These are phyloP conservation scores for Exophiala phaeomuriformis DNA, from an alignment of 2,329 filamentous ascomycete genomes.

Conservation along the genomic window DNA sequence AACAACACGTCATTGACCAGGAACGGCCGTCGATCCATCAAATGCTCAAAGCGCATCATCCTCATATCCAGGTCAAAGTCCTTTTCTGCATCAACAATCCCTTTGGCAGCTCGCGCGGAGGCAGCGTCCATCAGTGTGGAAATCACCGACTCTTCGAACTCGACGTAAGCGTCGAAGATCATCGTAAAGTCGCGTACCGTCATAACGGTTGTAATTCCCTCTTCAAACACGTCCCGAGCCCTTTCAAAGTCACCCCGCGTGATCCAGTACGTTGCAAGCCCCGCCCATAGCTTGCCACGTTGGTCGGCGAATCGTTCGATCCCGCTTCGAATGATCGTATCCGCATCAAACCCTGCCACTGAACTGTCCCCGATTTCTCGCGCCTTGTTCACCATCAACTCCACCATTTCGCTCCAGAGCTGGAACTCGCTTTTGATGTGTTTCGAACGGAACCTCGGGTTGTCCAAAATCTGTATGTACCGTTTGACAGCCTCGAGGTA, in stretches of 20 bases:
- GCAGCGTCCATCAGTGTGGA: slow-evolving; percentile 84
- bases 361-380: slow-evolving; percentile 74
- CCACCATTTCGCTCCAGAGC: slow-evolving; percentile 96
- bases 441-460: slow-evolving; percentile 83
- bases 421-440: slow-evolving; percentile 92
- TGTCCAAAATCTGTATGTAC: slow-evolving; percentile 89
- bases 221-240: slow-evolving; percentile 87
- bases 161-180: slow-evolving; percentile 90
- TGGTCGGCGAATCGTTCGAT: slow-evolving; percentile 89
- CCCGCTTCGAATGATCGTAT: slow-evolving; percentile 85
- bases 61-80: slow-evolving; percentile 93
- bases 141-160: slow-evolving; percentile 96
- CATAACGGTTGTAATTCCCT: slow-evolving; percentile 96
- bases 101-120: slow-evolving; percentile 69
- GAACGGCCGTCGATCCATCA: slow-evolving; percentile 96
- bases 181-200: slow-evolving; percentile 95
- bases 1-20: slow-evolving; percentile 91
- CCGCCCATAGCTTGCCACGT: slow-evolving; percentile 88
- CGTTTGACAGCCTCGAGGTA: slow-evolving; percentile 87
- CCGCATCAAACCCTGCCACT: slow-evolving; percentile 78
- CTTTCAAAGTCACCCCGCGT: slow-evolving; percentile 86
- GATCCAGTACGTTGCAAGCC: slow-evolving; percentile 94
- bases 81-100: slow-evolving; percentile 67
- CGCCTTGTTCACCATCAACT: slow-evolving; percentile 84
- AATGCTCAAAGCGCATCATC: slow-evolving; percentile 95